phyloP scores from a whole-genome alignment of 495 filamentous ascomycete species.

The Neurospora hispaniola region DNA sequence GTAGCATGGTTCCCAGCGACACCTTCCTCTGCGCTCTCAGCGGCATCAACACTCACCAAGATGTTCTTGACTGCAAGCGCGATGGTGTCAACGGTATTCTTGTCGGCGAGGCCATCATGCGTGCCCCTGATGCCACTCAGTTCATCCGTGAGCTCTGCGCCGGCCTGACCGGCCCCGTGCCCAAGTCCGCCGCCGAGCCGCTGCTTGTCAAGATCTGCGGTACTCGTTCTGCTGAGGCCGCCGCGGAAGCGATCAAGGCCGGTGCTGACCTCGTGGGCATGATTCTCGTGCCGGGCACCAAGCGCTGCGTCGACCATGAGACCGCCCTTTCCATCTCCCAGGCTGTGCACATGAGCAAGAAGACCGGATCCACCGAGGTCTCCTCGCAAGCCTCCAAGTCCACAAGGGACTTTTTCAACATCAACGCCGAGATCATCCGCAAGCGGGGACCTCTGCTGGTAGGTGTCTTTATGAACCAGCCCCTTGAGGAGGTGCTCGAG shows the following conservation, averaged over 20 bases:
- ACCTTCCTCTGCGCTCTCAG: conserved; percentile 93
- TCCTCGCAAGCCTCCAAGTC: neutral
- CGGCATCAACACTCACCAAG: conserved; percentile 83
- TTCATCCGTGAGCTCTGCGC: conserved; percentile 79
- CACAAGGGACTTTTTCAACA: conserved; percentile 37
- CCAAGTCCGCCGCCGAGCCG: conserved; percentile 19
- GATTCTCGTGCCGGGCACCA: conserved; percentile 74
- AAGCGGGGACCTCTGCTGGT: conserved; percentile 62
- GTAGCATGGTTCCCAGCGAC: conserved; percentile 69
- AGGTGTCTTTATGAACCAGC: conserved; percentile 89
- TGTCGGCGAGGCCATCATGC: conserved; percentile 94
- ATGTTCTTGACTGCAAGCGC: conserved; percentile 77
- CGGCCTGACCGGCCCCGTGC: conserved; percentile 27
- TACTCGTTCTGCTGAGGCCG: conserved; percentile 76
- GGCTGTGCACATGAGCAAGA: conserved; percentile 46
- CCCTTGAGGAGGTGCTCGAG: conserved; percentile 65
- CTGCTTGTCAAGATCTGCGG: conserved; percentile 91
- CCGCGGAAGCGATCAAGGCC: conserved; percentile 67
- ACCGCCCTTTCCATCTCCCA: conserved; percentile 70
- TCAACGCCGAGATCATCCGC: conserved; percentile 25
- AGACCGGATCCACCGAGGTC: conserved; percentile 12
- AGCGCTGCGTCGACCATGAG: conserved; percentile 65
- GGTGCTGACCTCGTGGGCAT: conserved; percentile 91
- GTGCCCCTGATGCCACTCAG: conserved; percentile 60
- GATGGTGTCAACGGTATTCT: conserved; percentile 89